phyloP scores from a whole-genome alignment of 164 flowering plant genomes.

The Chloranthus sessilifolius region DNA sequence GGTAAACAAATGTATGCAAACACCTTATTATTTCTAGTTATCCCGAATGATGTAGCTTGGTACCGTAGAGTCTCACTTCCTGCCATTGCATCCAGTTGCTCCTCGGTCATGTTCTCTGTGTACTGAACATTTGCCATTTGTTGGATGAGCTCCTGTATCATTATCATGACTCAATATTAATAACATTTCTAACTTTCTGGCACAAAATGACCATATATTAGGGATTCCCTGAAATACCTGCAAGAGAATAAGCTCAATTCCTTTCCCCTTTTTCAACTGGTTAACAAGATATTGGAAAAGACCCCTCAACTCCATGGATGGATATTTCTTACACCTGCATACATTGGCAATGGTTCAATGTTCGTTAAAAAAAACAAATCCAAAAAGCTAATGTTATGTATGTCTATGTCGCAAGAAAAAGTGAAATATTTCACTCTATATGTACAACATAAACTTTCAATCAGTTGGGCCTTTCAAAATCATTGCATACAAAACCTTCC shows the following conservation, averaged over 20 bases:
- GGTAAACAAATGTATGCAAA: neutral
- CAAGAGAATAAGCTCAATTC: slow-evolving; percentile 92
- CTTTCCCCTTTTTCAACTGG: slow-evolving; percentile 86
- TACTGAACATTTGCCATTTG: slow-evolving; percentile 99
- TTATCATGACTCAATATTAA: slow-evolving; percentile 10
- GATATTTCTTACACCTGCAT: slow-evolving; percentile 94
- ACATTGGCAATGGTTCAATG: too few relatives aligned
- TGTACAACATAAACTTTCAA: too few relatives aligned
- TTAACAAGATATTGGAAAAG: slow-evolving; percentile 98
- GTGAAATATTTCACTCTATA: too few relatives aligned
- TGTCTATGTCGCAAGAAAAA: too few relatives aligned
- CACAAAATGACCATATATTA: neutral
- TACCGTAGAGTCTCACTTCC: slow-evolving; percentile 96
- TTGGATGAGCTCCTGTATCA: slow-evolving; percentile 83
- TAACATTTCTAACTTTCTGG: slow-evolving; percentile 1
- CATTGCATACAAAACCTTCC: too few relatives aligned
- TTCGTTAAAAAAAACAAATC: too few relatives aligned
- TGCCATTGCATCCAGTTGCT: slow-evolving; percentile 99
- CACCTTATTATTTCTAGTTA: slow-evolving; percentile 92
- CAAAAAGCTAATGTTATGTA: too few relatives aligned
- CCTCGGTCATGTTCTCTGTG: slow-evolving; percentile 97
- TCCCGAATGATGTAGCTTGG: slow-evolving; percentile 95
- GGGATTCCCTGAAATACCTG: slow-evolving; percentile 50
- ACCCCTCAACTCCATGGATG: slow-evolving; percentile 98
- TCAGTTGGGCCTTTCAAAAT: too few relatives aligned